These are phyloP conservation scores for Flaveria robusta DNA, from an alignment of 129 eudicot genomes.

Conservation along the genomic window DNA sequence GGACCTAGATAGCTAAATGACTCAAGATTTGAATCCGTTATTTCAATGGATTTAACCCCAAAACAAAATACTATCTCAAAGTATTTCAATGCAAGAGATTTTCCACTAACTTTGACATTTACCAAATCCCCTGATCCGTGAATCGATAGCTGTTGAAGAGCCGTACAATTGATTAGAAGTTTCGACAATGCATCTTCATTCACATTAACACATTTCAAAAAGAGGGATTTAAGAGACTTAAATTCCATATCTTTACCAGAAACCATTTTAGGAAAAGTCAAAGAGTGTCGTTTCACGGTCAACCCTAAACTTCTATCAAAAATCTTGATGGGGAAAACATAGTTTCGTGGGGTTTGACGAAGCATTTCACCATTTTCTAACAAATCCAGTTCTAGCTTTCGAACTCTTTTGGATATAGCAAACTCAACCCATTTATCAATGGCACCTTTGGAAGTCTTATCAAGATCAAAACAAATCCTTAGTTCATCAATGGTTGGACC, in stretches of 20 bases:
- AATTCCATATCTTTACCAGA: conserved; percentile 20
- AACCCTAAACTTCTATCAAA: conserved; percentile 34
- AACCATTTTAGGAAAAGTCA: conserved; percentile 19
- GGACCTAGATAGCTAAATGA: conserved; percentile 57
- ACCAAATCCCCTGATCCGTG: conserved; percentile 51
- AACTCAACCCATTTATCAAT: conserved; percentile 62
- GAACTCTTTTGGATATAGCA: conserved; percentile 48
- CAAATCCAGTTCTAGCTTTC: conserved; percentile 56
- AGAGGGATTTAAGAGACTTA: conserved; percentile 44
- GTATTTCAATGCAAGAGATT: conserved; percentile 44
- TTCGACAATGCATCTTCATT: conserved; percentile 44
- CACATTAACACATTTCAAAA: conserved; percentile 57
- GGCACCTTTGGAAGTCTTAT: conserved; percentile 37
- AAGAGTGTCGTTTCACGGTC: conserved; percentile 14
- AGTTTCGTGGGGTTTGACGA: conserved; percentile 42
- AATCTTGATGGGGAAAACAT: conserved; percentile 43
- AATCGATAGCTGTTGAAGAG: conserved; percentile 41
- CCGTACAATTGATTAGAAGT: conserved; percentile 40
- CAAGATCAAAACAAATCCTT: conserved; percentile 51
- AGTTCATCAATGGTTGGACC: conserved; percentile 43
- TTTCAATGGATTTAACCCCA: conserved; percentile 45
- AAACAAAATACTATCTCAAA: conserved; percentile 51
- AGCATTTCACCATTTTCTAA: conserved; percentile 52
- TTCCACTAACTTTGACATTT: conserved; percentile 44
- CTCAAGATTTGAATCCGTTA: conserved; percentile 44